Conservation (phyloP, 2,329 filamentous ascomycete species). For the Alternaria sp. region DNA sequence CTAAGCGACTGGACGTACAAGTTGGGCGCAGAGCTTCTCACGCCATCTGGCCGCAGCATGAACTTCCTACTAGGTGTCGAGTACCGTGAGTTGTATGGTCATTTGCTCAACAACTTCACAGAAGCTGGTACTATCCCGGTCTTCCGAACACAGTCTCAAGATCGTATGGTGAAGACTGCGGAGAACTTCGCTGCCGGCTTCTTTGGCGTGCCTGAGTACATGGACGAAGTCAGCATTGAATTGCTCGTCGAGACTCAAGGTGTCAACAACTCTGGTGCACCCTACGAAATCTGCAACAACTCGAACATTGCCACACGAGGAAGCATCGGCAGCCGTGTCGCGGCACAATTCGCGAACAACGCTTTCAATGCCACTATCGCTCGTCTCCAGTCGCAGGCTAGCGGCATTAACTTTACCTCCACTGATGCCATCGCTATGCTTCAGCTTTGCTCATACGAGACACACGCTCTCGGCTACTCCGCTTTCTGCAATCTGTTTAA, state of each 20-base stretch:
- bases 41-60: conserved; percentile 46
- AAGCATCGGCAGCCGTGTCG: conserved; percentile 38
- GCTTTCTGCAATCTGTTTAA: conserved; percentile 55
- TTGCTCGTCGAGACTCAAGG: conserved; percentile 37
- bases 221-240: conserved; percentile 41
- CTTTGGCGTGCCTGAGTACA: conserved; percentile 43
- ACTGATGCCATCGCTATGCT: conserved; percentile 53
- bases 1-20: conserved; percentile 40
- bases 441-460: conserved; percentile 47
- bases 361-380: conserved; percentile 42
- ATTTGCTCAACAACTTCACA: conserved; percentile 57
- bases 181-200: conserved; percentile 46
- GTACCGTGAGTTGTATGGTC: conserved; percentile 54
- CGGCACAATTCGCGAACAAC: conserved; percentile 31
- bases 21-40: conserved; percentile 42
- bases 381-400: conserved; percentile 38
- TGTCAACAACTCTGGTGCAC: conserved; percentile 41
- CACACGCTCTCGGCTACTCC: conserved; percentile 54
- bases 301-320: conserved; percentile 37
- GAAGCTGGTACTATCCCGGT: conserved; percentile 49
- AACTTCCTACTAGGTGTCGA: conserved; percentile 53
- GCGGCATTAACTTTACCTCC: conserved; percentile 41
- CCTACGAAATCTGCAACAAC: conserved; percentile 42
- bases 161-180: conserved; percentile 46
- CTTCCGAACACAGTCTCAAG: conserved; percentile 43